Conservation (phyloP, 768 basidiomycete species). For the Collybia mongolica region DNA sequence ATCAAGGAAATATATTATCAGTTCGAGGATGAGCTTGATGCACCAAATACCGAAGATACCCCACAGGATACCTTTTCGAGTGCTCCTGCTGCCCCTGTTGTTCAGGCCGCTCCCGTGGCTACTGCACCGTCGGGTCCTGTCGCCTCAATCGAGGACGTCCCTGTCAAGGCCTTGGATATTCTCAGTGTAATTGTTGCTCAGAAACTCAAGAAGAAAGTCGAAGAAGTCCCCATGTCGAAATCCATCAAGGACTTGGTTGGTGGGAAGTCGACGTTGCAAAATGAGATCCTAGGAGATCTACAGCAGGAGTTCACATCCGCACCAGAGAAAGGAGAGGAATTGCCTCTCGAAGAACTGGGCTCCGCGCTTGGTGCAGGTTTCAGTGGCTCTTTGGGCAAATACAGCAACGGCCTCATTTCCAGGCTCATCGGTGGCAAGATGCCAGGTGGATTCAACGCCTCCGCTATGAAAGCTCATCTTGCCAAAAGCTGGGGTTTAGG, state of each 20-base stretch:
- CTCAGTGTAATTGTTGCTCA: slow-evolving; percentile 89
- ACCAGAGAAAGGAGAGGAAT: slow-evolving; percentile 97
- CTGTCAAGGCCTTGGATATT: slow-evolving; percentile 88
- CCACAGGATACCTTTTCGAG: slow-evolving; percentile 30
- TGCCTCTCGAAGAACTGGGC: slow-evolving; percentile 94
- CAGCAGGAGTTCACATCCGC: slow-evolving; percentile 94
- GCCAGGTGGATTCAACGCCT: slow-evolving; percentile 97
- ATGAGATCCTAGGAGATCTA: slow-evolving; percentile 96
- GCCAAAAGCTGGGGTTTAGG: slow-evolving; percentile 97
- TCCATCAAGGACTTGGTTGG: slow-evolving; percentile 98
- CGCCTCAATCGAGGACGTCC: slow-evolving; percentile 82
- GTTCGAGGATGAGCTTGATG: slow-evolving; percentile 82
- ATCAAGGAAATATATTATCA: slow-evolving; percentile 97
- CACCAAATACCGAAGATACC: slow-evolving; percentile 36
- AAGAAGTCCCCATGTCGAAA: slow-evolving; percentile 87
- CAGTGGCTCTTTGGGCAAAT: slow-evolving; percentile 88
- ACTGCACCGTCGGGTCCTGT: slow-evolving; percentile 59
- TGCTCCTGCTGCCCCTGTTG: slow-evolving; percentile 30
- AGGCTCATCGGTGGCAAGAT: slow-evolving; percentile 94
- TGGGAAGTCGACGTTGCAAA: slow-evolving; percentile 98
- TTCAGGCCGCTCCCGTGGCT: slow-evolving; percentile 40
- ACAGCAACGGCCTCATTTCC: slow-evolving; percentile 86
- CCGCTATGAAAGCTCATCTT: slow-evolving; percentile 86
- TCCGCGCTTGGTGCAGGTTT: slow-evolving; percentile 80
- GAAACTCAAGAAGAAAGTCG: slow-evolving; percentile 94